Evolutionary conservation across 2,329 filamentous ascomycete species (phyloP), one percentile per base, ranked within the genome.

Genomic region (Curvularia eragrostidis): DNA sequence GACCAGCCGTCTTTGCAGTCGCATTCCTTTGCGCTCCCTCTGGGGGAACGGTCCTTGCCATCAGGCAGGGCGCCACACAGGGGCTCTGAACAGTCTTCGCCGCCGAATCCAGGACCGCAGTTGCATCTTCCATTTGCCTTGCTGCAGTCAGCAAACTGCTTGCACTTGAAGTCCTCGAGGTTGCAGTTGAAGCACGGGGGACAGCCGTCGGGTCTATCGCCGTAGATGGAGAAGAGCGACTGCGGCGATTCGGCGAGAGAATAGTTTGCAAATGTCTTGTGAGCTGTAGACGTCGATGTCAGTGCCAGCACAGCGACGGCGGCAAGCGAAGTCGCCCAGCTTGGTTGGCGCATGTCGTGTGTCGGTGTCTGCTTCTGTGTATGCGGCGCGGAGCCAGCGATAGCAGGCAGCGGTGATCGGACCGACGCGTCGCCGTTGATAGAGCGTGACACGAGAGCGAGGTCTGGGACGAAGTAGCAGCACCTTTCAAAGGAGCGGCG

Each of bases 111-210:
- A 18, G 91, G 84, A 8, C 94, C 93, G 76, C 95, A 99, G 58
- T 89, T 85, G 79, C 95, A 99, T 82, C 96, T 93, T 48, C 95
- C 95, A 70, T 92, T 96, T 72, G 88, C 93, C 71, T 89, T 87
- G 77, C 95, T 96, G 78, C 95, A 99, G 32, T 87, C 84, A 34
- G 93, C 90, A 75, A 90, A 99, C 79, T 99, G 95, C 62, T 91
- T 88, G 77, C 95, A 99, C 62, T 87, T 88, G 77, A 97, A 96
- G 62, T 91, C 91, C 26, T 95, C 93, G 15, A 99, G 86, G 57
- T 97, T 90, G 81, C 95, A 99, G 85, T 99, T 98, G 84, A 99
- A 99, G 82, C 95, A 95, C 71, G 91, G 91, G 52, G 91, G 91
- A 74, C 91, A 95, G 70, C 89, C 87, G 62, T 85, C 85, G 6